These are phyloP conservation scores for Novymonas esmeraldas DNA, from an alignment of 208 protist genomes.

Conservation along the genomic window DNA sequence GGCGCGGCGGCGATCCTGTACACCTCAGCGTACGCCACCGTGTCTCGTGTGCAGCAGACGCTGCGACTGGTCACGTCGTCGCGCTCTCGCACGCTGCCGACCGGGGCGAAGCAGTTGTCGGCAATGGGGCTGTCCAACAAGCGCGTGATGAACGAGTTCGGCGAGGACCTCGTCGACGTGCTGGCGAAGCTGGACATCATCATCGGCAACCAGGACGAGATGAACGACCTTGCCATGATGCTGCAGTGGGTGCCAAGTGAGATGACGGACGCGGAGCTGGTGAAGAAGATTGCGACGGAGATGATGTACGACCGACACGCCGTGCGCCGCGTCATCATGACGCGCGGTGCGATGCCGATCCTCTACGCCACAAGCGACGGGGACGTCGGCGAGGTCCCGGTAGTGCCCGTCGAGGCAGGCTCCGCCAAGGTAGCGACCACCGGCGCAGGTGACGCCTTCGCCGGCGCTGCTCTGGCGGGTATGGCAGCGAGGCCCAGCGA, in stretches of 20 bases:
- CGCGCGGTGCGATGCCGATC: constrained; percentile 79
- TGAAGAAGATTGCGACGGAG: constrained; percentile 28
- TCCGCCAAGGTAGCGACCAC: constrained; percentile 87
- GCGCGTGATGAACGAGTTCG: constrained; percentile 92
- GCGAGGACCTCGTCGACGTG: constrained; percentile 65
- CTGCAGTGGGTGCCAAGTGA: constrained; percentile 51
- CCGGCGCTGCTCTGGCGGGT: constrained; percentile 89
- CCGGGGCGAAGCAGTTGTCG: constrained; percentile 69
- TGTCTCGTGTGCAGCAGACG: constrained; percentile 61
- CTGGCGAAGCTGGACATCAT: constrained; percentile 90
- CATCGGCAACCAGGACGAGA: constrained; percentile 93
- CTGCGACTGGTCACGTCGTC: constrained; percentile 49
- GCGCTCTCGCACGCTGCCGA: constrained; percentile 37
- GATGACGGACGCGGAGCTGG: constrained; percentile 27
- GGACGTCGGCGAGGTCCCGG: constrained; percentile 27
- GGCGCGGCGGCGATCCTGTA: constrained; percentile 43
- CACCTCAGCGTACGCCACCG: constrained; percentile 89
- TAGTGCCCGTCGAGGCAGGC: constrained; percentile 41
- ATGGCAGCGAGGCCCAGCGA: constrained; percentile 38
- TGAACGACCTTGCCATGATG: constrained; percentile 52
- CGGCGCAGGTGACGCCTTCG: constrained; percentile 94
- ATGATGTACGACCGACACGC: constrained; percentile 41
- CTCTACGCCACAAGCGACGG: constrained; percentile 60
- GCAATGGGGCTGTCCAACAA: constrained; percentile 89
- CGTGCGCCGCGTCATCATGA: constrained; percentile 72